Conservation (phyloP, 2,329 filamentous ascomycete genomes). For the Exserohilum rostratum region DNA sequence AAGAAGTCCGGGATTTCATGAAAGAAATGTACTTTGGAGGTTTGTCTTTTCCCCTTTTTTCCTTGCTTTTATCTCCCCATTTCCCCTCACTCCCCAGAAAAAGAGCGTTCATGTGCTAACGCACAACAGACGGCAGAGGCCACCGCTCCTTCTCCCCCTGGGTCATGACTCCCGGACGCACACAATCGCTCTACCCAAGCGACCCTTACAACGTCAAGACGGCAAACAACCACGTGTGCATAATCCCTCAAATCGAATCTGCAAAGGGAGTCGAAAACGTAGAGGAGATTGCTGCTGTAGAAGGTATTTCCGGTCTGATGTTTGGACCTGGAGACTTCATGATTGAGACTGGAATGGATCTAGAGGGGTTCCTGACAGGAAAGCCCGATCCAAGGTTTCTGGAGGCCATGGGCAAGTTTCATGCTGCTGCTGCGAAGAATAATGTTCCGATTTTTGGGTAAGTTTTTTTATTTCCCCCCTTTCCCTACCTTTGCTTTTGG, state of each 20-base stretch:
- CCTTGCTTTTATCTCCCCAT: not conserved
- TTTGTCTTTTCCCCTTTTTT: not conserved
- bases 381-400: slow-evolving; percentile 25
- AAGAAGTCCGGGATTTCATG: slow-evolving; percentile 32
- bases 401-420: slow-evolving; percentile 28
- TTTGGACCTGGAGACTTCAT: slow-evolving; percentile 34
- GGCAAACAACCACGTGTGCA: slow-evolving; percentile 32
- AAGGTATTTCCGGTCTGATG: slow-evolving; percentile 33
- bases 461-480: slow-evolving; percentile 3
- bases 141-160: slow-evolving; percentile 36
- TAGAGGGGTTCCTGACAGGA: slow-evolving; percentile 18
- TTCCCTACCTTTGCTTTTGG: no score
- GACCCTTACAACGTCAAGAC: slow-evolving; percentile 34
- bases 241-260: slow-evolving; percentile 37
- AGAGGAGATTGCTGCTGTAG: slow-evolving; percentile 35
- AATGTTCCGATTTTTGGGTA: slow-evolving; percentile 31
- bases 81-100: no score
- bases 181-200: slow-evolving; percentile 26
- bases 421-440: slow-evolving; percentile 28
- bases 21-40: slow-evolving; percentile 32
- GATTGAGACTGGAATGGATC: slow-evolving; percentile 33
- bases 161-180: slow-evolving; percentile 31
- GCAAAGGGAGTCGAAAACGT: slow-evolving; percentile 34
- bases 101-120: slow-evolving; percentile 1
- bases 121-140: slow-evolving; percentile 10